Percentiles rank a stretch among this genome's conserved stretches.
phyloP scores from a whole-genome alignment of 192 early-diverging fungal genomes.

The Helicostylum pulchrum region DNA sequence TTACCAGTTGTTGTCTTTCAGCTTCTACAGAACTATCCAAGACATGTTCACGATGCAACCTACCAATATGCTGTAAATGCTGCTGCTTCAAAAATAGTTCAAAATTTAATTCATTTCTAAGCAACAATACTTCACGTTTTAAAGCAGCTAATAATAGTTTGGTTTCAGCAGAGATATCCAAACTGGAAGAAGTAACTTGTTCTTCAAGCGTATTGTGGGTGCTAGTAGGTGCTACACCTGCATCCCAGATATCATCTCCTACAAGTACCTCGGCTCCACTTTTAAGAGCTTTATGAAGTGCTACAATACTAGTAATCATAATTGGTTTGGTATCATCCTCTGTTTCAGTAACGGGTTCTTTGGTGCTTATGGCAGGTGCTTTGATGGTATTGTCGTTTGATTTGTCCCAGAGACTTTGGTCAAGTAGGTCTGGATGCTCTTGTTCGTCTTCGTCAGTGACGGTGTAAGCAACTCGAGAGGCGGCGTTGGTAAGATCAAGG shows the following conservation, averaged over 20 bases:
- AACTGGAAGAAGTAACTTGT: neutral
- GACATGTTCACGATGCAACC: slow-evolving; percentile 54
- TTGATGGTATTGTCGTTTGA: neutral
- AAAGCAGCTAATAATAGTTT: slow-evolving; percentile 36
- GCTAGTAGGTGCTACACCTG: neutral
- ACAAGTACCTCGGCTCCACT: slow-evolving; percentile 41
- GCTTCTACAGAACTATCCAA: slow-evolving; percentile 53
- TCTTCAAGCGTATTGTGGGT: slow-evolving; percentile 2
- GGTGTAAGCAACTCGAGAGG: slow-evolving; percentile 29
- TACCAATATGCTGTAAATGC: slow-evolving; percentile 57
- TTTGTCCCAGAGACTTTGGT: neutral
- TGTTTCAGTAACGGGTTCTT: slow-evolving; percentile 10
- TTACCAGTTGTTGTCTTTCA: slow-evolving; percentile 44
- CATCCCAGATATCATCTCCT: slow-evolving; percentile 39
- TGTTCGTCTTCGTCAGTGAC: neutral
- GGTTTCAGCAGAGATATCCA: slow-evolving; percentile 18
- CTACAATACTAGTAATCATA: slow-evolving; percentile 34
- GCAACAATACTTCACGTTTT: slow-evolving; percentile 50
- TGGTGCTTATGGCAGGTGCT: neutral
- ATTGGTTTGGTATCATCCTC: slow-evolving; percentile 8
- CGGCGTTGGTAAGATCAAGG: slow-evolving; percentile 52
- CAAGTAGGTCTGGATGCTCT: neutral
- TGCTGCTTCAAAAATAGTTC: slow-evolving; percentile 61
- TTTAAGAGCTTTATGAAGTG: slow-evolving; percentile 39
- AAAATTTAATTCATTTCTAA: slow-evolving; percentile 59